Conservation (phyloP, 257 asterid genomes). For the Voacanga thouarsii region DNA sequence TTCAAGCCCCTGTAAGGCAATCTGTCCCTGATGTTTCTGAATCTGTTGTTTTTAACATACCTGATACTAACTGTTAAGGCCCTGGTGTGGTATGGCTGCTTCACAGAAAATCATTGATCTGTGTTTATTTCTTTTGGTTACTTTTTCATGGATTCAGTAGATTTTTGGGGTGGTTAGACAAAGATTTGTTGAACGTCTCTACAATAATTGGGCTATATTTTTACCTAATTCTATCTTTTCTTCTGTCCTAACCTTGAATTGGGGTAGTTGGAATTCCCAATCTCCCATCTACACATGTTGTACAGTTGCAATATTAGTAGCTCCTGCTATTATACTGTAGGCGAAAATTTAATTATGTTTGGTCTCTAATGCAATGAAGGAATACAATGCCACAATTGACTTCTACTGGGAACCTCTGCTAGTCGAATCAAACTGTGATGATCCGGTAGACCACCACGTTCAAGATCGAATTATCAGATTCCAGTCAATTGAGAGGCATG, state of each 20-base stretch:
- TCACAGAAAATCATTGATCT: not conserved
- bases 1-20: constrained; percentile 59
- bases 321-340: too few species aligned
- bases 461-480: constrained; percentile 29
- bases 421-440: constrained; percentile 49
- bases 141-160: not conserved
- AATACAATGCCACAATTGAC: constrained; percentile 42
- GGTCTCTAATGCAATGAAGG: constrained; percentile 24
- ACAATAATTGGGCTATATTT: not conserved
- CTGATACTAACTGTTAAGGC: not conserved
- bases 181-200: constrained; percentile 1
- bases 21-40: constrained; percentile 13
- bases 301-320: not conserved
- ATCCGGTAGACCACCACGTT: constrained; percentile 32
- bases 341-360: not conserved
- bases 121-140: not conserved
- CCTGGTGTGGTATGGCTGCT: not conserved
- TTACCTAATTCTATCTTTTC: constrained; percentile 5
- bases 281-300: not conserved
- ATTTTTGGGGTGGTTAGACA: not conserved
- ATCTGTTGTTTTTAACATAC: constrained; percentile 10
- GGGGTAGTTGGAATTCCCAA: not conserved
- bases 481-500: constrained; percentile 49
- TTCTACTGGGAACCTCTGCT: constrained; percentile 52
- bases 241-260: not conserved